Base-by-base conservation (phyloP, 208 protist species). In the Trypanosoma mega region DNA sequence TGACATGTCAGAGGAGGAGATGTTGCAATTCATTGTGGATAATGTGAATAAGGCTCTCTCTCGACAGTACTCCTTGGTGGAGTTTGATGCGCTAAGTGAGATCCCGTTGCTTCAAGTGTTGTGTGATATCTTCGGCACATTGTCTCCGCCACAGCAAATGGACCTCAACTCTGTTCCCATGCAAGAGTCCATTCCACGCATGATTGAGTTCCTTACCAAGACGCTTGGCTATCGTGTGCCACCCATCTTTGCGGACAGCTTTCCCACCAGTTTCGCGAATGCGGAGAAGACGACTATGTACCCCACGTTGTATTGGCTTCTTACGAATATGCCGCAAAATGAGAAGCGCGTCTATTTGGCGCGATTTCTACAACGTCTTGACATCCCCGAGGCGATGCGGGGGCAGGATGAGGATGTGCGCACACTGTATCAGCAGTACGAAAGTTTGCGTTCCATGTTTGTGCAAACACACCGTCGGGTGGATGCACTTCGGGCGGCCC, bases 311-410 rank as follows among this genome's bases (percentile, higher is more conserved):
- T 93, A 95, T 63, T 96, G 91, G 91, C 77, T 94, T 21, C 66
- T 96, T 9, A 90, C 78, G 4, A 85, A 91, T 70, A 93, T 92
- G 85, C 65, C 80, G 16, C 74, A 89, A 41, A 93, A 93, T 54
- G 70, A 78, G 49, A 96, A 94, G 79, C 91, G 91, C 37, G 91
- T 96, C 4, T 96, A 96, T 71, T 77, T 96, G 27, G 54, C 91
- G 3, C 78, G 87, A 21, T 96, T 94, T 63, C 76, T 96, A 46
- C 83, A 93, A 63, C 76, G 76, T 27, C 54, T 94, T 18, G 86
- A 96, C 23, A 81, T 96, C 36, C 87, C 87, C 5, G 87, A 96
- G 20, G 79, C 85, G 47, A 83, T 96, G 52, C 81, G 78, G 26
- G 82, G 82, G 3, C 82, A 89, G 63, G 91, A 96, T 57, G 90